Conservation (phyloP, 2,329 filamentous ascomycete species). For the Tolypocladium album region DNA sequence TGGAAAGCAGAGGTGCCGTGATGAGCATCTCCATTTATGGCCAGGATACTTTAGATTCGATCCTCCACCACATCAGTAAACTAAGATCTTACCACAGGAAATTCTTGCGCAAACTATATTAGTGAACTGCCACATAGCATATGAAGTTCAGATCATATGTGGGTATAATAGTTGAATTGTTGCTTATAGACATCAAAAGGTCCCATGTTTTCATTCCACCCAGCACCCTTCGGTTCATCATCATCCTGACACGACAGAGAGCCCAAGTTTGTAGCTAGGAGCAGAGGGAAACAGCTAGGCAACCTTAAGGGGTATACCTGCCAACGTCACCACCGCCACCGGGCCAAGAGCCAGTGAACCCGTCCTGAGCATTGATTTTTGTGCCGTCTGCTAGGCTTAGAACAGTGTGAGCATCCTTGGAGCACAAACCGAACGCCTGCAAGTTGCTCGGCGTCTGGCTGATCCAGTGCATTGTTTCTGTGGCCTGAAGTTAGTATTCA, state of each 20-base stretch:
- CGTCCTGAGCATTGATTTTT: constrained; percentile 16
- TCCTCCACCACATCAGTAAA: too few species aligned
- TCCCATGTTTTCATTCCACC: neutral
- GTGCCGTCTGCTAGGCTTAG: constrained; percentile 25
- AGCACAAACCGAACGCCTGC: constrained; percentile 29
- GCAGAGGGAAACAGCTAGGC: neutral
- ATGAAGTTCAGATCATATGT: too few species aligned
- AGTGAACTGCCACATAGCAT: too few species aligned
- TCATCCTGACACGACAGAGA: too few species aligned
- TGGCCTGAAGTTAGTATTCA: neutral
- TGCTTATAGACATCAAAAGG: too few species aligned
- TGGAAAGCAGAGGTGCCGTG: too few species aligned
- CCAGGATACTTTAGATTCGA: too few species aligned
- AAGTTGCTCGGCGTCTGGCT: constrained; percentile 23
- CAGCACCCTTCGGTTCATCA: neutral
- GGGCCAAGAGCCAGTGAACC: constrained; percentile 25
- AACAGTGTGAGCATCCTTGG: constrained; percentile 23
- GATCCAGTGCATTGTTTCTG: constrained; percentile 27
- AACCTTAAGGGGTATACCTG: constrained; percentile 19
- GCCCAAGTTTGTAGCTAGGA: neutral
- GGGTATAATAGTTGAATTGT: too few species aligned
- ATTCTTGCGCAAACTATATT: too few species aligned
- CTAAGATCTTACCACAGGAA: too few species aligned
- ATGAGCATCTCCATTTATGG: too few species aligned
- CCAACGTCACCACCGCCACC: constrained; percentile 21